Percentiles rank a stretch among this genome's conserved stretches.
These are phyloP conservation scores for Cyclotella choctawhatcheeana DNA, from an alignment of 108 stramenopile species.

Conservation along the genomic window DNA sequence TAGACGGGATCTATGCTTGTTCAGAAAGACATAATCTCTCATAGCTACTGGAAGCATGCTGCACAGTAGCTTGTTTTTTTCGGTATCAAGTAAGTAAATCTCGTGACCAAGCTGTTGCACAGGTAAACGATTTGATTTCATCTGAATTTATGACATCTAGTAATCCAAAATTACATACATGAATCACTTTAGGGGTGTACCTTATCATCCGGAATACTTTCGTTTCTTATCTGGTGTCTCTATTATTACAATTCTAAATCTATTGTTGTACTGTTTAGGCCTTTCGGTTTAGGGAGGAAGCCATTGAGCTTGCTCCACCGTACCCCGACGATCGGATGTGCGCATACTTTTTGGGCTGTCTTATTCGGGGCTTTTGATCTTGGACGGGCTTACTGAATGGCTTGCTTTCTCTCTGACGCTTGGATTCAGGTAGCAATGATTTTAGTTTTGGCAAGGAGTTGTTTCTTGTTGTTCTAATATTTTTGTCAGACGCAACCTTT, in stretches of 20 bases:
- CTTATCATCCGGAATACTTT: no score
- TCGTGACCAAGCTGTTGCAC: conserved; percentile 28
- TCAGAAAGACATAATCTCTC: conserved; percentile 20
- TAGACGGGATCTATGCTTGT: conserved; percentile 41
- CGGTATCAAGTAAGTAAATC: conserved; percentile 24
- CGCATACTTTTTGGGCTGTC: conserved; percentile 22
- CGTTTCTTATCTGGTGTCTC: no score
- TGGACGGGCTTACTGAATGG: neutral
- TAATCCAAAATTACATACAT: no score
- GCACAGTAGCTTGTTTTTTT: conserved; percentile 12
- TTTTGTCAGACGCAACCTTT: neutral
- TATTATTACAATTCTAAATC: no score
- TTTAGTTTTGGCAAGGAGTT: conserved; percentile 22
- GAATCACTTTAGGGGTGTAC: no score
- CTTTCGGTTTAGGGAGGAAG: no score
- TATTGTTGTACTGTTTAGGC: no score
- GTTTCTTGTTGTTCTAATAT: conserved; percentile 6
- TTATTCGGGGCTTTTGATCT: conserved; percentile 13
- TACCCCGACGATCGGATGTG: conserved; percentile 41
- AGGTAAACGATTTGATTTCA: no score
- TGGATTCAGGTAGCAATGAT: conserved; percentile 15
- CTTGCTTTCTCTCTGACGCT: neutral
- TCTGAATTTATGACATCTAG: no score
- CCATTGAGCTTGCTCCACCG: conserved; percentile 11
- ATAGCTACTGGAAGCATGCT: conserved; percentile 38